Conservation (phyloP, 441 rosid species). For the Melastoma candidum region DNA sequence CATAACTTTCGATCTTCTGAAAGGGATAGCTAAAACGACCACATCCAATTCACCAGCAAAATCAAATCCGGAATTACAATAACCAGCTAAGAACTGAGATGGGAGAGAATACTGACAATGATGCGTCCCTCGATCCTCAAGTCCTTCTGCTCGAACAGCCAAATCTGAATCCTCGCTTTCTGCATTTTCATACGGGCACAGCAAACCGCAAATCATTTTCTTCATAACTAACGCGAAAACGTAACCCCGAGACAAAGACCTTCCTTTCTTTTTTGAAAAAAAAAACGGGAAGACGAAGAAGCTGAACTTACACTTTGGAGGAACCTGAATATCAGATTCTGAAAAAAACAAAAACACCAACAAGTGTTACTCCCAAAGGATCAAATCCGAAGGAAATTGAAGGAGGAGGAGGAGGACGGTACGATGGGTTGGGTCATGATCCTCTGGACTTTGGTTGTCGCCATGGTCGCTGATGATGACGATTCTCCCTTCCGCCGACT, state of each 20-base stretch:
- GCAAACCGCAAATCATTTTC: neutral
- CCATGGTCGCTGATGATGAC: slow-evolving; percentile 7
- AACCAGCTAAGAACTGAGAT: neutral
- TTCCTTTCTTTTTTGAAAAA: neutral
- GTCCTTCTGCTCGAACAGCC: slow-evolving; percentile 95
- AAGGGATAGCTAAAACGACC: too few species aligned
- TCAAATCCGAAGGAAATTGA: neutral
- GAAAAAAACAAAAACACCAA: slow-evolving; percentile 4
- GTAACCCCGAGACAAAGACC: neutral
- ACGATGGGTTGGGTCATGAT: slow-evolving; percentile 14
- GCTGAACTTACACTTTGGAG: slow-evolving; percentile 66
- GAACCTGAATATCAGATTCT: slow-evolving; percentile 91
- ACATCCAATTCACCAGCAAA: neutral
- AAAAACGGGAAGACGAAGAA: neutral
- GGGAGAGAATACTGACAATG: slow-evolving; percentile 42
- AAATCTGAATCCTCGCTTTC: slow-evolving; percentile 94
- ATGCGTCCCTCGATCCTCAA: slow-evolving; percentile 86
- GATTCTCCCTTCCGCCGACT: neutral
- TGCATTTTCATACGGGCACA: slow-evolving; percentile 10
- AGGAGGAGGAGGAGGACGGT: neutral
- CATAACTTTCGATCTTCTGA: too few species aligned
- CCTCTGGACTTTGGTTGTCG: slow-evolving; percentile 13
- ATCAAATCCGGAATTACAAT: neutral
- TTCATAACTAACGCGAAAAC: neutral
- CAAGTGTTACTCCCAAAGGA: neutral